Conservation (phyloP, 805 yeast genomes). For the Saturnispora saitoi region DNA sequence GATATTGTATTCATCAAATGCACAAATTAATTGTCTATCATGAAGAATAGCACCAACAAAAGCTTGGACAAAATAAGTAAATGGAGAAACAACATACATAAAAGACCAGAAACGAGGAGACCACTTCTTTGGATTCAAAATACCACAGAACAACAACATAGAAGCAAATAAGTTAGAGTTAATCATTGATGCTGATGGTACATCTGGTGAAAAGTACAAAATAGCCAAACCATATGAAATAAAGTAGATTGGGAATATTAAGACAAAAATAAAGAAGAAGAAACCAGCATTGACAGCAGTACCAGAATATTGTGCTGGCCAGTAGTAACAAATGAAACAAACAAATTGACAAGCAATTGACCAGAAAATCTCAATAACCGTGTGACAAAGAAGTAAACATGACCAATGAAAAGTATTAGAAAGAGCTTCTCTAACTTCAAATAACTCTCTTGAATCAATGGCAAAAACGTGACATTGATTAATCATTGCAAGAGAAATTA, state of each 20-base stretch:
- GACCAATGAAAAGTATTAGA: constrained; percentile 72
- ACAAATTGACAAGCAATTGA: constrained; percentile 41
- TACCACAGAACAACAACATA: constrained; percentile 59
- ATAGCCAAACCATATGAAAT: constrained; percentile 47
- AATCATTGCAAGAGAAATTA: constrained; percentile 50
- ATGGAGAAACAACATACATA: constrained; percentile 66
- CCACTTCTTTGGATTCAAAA: constrained; percentile 44
- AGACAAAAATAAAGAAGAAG: constrained; percentile 30
- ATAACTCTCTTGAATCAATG: constrained; percentile 48
- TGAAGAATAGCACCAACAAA: constrained; percentile 44
- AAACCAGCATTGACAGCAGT: constrained; percentile 39
- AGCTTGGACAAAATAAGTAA: constrained; percentile 59
- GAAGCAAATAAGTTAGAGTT: constrained; percentile 49
- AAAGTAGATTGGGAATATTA: constrained; percentile 39
- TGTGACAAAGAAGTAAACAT: constrained; percentile 44
- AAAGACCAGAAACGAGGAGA: constrained; percentile 80
- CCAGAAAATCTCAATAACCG: constrained; percentile 55
- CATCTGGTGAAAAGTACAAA: constrained; percentile 52
- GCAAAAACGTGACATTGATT: constrained; percentile 60
- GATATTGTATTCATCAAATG: constrained; percentile 37
- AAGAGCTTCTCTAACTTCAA: constrained; percentile 59
- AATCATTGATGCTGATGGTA: constrained; percentile 57
- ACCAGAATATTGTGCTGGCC: constrained; percentile 29
- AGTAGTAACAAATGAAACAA: constrained; percentile 34
- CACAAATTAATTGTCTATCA: constrained; percentile 41